Conservation (phyloP, 257 asterid genomes). For the Craterostigma plantagineum region DNA sequence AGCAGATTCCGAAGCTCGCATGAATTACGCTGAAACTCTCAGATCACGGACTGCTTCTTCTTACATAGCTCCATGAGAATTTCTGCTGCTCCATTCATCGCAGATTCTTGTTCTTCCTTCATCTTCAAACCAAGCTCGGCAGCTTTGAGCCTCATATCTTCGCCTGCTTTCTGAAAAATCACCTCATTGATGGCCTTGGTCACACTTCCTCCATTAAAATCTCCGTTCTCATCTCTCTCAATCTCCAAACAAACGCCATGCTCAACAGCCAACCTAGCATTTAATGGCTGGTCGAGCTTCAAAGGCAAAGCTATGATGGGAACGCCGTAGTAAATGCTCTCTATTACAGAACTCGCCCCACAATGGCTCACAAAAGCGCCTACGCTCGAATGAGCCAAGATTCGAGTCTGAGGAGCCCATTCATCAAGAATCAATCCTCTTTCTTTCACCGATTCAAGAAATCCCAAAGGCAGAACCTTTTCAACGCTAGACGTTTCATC, state of each 20-base stretch:
- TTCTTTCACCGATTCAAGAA: constrained; percentile 11
- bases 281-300: constrained; percentile 15
- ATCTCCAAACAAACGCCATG: constrained; percentile 20
- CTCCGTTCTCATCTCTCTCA: constrained; percentile 15
- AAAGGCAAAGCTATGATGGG: constrained; percentile 23
- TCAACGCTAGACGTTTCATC: not conserved
- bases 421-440: constrained; percentile 9
- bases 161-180: constrained; percentile 11
- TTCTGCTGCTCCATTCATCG: constrained; percentile 6
- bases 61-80: constrained; percentile 12
- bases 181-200: constrained; percentile 12
- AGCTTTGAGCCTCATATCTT: constrained; percentile 9
- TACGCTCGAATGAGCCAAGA: constrained; percentile 7
- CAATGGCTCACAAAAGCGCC: constrained; percentile 26
- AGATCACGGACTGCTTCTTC: too few relatives aligned
- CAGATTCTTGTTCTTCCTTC: constrained; percentile 9
- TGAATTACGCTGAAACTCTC: too few relatives aligned
- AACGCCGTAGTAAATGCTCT: constrained; percentile 18
- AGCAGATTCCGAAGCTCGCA: too few relatives aligned
- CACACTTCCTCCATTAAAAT: constrained; percentile 12
- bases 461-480: constrained; percentile 12
- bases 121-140: constrained; percentile 9
- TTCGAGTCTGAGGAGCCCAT: constrained; percentile 19
- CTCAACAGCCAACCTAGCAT: constrained; percentile 16
- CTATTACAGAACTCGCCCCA: constrained; percentile 23